Evolutionary conservation across 176 grass and related monocot genomes (phyloP), one percentile per base, ranked within the genome.

Genomic region (barley (Hordeum vulgare)): DNA sequence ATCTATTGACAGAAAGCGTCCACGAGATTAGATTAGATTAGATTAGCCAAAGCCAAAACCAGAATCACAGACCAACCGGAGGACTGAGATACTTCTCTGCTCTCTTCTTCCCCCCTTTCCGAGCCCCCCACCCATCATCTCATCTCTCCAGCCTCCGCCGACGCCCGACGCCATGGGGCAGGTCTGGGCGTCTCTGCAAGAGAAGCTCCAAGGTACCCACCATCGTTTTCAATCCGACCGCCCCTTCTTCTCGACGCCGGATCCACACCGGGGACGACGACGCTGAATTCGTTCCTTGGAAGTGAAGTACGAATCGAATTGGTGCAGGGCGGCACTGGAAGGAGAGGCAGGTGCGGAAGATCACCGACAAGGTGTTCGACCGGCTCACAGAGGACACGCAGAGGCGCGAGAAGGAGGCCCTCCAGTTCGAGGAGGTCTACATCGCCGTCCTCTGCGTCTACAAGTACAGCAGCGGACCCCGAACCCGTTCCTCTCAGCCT

Each of bases 391-490:
- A 95, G 9, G 87, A 85, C 37, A 42, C 79, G 49, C 21, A 57
- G 72, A 79, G 64, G 79, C 86, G 61, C 80, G 79, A 91, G 26
- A 58, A 81, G 63, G 83, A 85, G 25, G 91, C 87, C 0, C 89
- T 99, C 78, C 86, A 91, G 68, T 98, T 98, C 83, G 84, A 91
- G 45, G 86, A 95, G 67, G 88, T 98, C 76, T 95, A 98, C 83
- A 93, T 96, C 85, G 91, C 96, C 84, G 93, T 99, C 74, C 96
- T 99, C 66, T 88, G 87, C 77, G 91, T 96, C 66, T 99, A 99
- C 91, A 99, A 99, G 96, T 99, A 94, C 58, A n/a, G 4, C 33
- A 20, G 1, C n/a, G n/a, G n/a, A n/a, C n/a, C n/a, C n/a, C n/a
- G n/a, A 14, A 1, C 42, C 42, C 0, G 11, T 45, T 45, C 10